Base-by-base conservation (phyloP, 139 green algal genomes). In the Chlorella sorokiniana region DNA sequence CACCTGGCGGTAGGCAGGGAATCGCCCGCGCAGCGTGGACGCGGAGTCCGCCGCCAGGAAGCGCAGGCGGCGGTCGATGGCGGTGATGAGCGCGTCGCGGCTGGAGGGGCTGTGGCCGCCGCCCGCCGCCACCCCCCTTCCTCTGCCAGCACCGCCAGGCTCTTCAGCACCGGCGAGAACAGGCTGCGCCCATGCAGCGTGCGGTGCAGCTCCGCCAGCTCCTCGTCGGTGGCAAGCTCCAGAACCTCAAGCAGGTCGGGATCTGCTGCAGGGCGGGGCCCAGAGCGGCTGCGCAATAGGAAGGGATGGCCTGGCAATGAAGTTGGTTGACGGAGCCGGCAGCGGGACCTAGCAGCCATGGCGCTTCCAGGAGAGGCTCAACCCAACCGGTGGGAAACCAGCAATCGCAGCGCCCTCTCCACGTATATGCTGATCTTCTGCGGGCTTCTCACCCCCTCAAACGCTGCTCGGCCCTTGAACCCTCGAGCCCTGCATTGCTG, bases 41-140 rank as follows among this genome's bases (percentile, higher is more conserved):
- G 31, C 67, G 22, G 88, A 87, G 85, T 93, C 88, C 4, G 93
- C 94, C 11, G 93, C 93, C 41, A 97, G 83, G 79, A 97, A 97
- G 11, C 91, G 86, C 73, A 97, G 93, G 33, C 91, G 85, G 1
- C 82, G 38, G 85, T 97, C 93, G n/a, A 96, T 90, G 73, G 86
- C 86, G 8, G 54, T 54, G 59, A 90, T 87, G 22, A 90, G 70
- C 5, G 71, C 41, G 20, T 68, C 79, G 10, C 92, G 68, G n/a
- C n/a, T n/a, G n/a, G n/a, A n/a, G n/a, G n/a, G n/a, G n/a, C n/a
- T n/a, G n/a, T n/a, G n/a, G 29, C 89, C 89, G 10, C 89, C 61
- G 35, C 59, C 42, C 25, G 23, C 87, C 41, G 4, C 89, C 61
- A 2, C 87, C 69, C 38, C 86, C 84, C 83, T 92, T 14, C 51